phyloP scores from a whole-genome alignment of 192 early-diverging fungal species.

The Umbelopsis vinacea region DNA sequence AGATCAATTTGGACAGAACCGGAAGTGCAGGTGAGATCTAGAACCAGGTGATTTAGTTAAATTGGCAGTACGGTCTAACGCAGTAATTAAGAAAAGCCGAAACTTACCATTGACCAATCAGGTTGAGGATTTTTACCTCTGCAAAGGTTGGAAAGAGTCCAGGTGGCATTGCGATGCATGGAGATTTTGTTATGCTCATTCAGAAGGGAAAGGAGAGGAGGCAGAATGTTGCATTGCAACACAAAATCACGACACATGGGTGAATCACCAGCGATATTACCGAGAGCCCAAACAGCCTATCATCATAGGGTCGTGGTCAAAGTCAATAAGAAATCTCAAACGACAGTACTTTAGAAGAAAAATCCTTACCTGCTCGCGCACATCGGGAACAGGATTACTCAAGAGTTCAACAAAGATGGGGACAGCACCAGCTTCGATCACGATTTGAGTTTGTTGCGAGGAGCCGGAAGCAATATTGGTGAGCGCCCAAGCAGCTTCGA shows the following conservation, averaged over 20 bases:
- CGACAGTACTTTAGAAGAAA: not conserved
- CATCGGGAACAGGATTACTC: constrained; percentile 80
- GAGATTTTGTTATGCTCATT: constrained; percentile 92
- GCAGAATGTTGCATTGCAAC: constrained; percentile 78
- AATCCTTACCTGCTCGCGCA: constrained; percentile 83
- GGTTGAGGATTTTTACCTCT: constrained; percentile 97
- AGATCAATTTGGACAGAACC: constrained; percentile 88
- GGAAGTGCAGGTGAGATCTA: constrained; percentile 89
- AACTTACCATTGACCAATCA: constrained; percentile 74
- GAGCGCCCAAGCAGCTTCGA: constrained; percentile 98
- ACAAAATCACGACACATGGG: constrained; percentile 91
- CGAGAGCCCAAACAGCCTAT: constrained; percentile 99
- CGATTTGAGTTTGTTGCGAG: constrained; percentile 90
- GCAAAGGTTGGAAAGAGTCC: constrained; percentile 99
- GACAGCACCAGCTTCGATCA: constrained; percentile 92
- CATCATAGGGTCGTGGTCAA: too few species aligned
- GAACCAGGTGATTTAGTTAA: not conserved
- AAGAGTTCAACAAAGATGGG: constrained; percentile 91
- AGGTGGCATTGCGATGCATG: constrained; percentile 98
- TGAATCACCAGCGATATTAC: constrained; percentile 98
- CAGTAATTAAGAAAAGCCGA: not conserved
- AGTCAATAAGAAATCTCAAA: not conserved
- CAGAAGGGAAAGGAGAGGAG: constrained; percentile 85
- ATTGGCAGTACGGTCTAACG: constrained; percentile 11
- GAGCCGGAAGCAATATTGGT: constrained; percentile 99